These are phyloP conservation scores for Coniochaeta prunicola DNA, from an alignment of 2,329 filamentous ascomycete genomes.

Conservation along the genomic window DNA sequence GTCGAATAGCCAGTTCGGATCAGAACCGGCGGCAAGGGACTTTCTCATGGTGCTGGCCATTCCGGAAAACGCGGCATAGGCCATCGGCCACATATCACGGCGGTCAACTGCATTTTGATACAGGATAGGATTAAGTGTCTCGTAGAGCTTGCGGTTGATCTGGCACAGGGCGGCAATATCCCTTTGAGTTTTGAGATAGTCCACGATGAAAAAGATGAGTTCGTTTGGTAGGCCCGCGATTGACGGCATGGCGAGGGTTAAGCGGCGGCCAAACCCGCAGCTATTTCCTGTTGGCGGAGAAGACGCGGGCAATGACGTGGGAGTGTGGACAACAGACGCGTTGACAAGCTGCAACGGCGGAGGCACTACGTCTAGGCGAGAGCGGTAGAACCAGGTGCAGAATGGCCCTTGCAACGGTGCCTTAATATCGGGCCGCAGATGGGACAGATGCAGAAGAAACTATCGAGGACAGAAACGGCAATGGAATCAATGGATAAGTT, in stretches of 20 bases:
- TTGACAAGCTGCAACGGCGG: not conserved
- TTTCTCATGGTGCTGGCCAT: constrained; percentile 14
- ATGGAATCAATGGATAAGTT: not conserved
- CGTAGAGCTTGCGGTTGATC: constrained; percentile 13
- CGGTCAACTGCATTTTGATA: constrained; percentile 14
- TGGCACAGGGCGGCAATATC: constrained; percentile 18
- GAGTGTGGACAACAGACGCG: not conserved
- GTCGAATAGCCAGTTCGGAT: constrained; percentile 15
- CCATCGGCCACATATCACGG: constrained; percentile 12
- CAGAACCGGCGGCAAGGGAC: constrained; percentile 15
- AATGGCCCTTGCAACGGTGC: not conserved
- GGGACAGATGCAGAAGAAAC: not conserved
- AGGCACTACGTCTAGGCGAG: not conserved
- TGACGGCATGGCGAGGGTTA: constrained; percentile 2
- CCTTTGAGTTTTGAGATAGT: constrained; percentile 12
- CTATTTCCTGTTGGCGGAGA: not conserved
- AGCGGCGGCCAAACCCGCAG: not conserved
- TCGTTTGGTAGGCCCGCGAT: constrained; percentile 16
- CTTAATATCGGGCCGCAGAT: not conserved
- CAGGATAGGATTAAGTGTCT: constrained; percentile 14
- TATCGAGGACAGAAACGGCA: not conserved
- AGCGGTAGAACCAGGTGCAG: not conserved
- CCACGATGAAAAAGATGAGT: constrained; percentile 16
- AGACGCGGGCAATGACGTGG: not conserved
- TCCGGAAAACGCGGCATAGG: constrained; percentile 18